Percentiles rank a stretch among this genome's conserved stretches.
Conservation (phyloP, 2,329 filamentous ascomycete species). For the Cytospora schulzeri region DNA sequence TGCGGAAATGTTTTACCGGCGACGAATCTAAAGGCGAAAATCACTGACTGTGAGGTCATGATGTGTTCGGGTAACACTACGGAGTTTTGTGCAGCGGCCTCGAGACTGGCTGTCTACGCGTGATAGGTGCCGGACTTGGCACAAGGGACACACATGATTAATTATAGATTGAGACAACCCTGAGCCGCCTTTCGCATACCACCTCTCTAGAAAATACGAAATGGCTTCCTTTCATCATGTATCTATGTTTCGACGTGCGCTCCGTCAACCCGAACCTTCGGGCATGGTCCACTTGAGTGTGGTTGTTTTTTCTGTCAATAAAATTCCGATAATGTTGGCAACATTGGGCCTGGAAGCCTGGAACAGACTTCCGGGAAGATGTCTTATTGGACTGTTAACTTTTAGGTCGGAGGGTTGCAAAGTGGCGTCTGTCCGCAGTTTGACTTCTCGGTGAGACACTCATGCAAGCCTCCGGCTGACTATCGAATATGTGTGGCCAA, state of each 20-base stretch:
- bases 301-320: background rate
- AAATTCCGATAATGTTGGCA: background rate
- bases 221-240: too few relatives aligned
- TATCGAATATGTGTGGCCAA: background rate
- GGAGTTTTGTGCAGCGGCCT: background rate
- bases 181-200: background rate
- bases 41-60: background rate
- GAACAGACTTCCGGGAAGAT: too few relatives aligned
- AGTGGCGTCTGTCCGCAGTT: background rate
- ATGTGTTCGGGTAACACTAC: conserved; percentile 14
- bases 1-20: background rate
- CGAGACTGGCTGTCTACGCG: conserved; percentile 5
- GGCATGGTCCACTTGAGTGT: background rate
- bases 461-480: background rate
- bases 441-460: background rate
- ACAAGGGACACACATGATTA: background rate
- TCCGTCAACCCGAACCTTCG: background rate
- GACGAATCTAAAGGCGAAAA: background rate
- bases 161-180: background rate
- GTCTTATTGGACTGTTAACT: background rate
- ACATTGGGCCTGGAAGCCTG: background rate
- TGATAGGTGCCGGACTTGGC: background rate
- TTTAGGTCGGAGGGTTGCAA: background rate
- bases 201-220: background rate
- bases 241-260: background rate